Evolutionary conservation across 2,329 filamentous ascomycete genomes (phyloP), one percentile per base, ranked within the genome.

Genomic region (Penicillium sumatraense): DNA sequence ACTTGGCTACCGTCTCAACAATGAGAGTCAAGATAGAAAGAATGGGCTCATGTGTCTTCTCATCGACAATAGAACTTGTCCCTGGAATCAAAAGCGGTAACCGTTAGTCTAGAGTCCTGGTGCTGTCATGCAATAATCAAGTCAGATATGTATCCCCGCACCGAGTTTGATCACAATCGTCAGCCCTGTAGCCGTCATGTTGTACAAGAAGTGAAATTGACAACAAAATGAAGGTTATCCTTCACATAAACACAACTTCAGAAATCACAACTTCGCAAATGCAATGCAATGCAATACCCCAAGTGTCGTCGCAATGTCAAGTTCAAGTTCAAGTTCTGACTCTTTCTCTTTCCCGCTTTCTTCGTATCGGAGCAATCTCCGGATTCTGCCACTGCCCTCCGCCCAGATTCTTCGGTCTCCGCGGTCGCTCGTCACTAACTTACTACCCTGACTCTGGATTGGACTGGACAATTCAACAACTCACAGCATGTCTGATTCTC

Each of bases 21-120:
- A 99, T 97, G 57, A 93, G 81, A 57, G 90, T 93, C 53, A 99
- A 81, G 64, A 92, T 96, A 4, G 93, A 95, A 35, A 99, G 83
- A 31, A 97, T 85, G 3, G 95, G 95, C 71, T 97, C 91, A 77
- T 96, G 95, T 20, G 91, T 96, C 71, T 88, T 89, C 74, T 99
- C 95, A 77, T 98, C 91, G 62, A 99, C 93, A 65, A 99, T 98
- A n/a, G 95, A 98, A 75, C 92, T 97, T 44, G 95, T 98, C 67
- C 95, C 95, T 99, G 65, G 57, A 36, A 60, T 54, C 2, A 61
- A 24, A 46, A n/a, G 18, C 51, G 26, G 36, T 42, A 55, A 69
- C 56, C 66, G 57, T 56, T 11, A 24, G 24, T 53, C 23, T 47
- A 50, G n/a, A n/a, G n/a, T 45, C 23, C 47, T 50, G 45, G 38